phyloP scores from a whole-genome alignment of 2,329 filamentous ascomycete species.

The Thermothelomyces thermophilus region DNA sequence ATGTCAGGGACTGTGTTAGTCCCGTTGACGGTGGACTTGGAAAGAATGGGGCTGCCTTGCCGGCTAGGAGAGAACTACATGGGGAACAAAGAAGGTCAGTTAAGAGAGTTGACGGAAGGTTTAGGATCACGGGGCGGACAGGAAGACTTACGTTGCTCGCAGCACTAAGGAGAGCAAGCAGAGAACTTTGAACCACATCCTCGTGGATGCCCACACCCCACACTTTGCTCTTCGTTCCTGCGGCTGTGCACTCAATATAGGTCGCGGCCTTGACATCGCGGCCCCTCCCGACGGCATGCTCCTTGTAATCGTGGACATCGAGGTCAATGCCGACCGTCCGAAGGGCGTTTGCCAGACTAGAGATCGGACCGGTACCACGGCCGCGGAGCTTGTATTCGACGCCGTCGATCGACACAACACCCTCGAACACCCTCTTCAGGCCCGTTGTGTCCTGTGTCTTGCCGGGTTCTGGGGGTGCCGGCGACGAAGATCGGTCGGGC shows the following conservation, averaged over 20 bases:
- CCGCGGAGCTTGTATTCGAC: slow-evolving; percentile 72
- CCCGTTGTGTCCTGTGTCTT: slow-evolving; percentile 72
- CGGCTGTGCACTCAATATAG: slow-evolving; percentile 80
- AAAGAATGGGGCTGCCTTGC: slow-evolving; percentile 60
- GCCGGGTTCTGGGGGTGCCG: slow-evolving; percentile 59
- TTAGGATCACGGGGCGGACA: too few species aligned
- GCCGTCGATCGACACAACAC: slow-evolving; percentile 76
- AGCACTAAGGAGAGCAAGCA: slow-evolving; percentile 78
- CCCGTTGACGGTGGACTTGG: slow-evolving; percentile 45
- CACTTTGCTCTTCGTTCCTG: slow-evolving; percentile 61
- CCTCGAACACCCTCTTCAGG: slow-evolving; percentile 74
- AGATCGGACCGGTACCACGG: slow-evolving; percentile 84
- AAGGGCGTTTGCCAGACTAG: slow-evolving; percentile 76
- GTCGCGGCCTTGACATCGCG: slow-evolving; percentile 86
- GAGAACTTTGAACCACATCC: slow-evolving; percentile 83
- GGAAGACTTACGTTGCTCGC: slow-evolving; percentile 72
- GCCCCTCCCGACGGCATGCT: slow-evolving; percentile 81
- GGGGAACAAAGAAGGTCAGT: too few species aligned
- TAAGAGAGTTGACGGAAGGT: too few species aligned
- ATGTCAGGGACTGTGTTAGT: slow-evolving; percentile 24
- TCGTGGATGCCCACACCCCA: slow-evolving; percentile 92
- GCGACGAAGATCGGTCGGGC: slow-evolving; percentile 71
- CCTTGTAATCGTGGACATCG: slow-evolving; percentile 92
- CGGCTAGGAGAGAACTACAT: slow-evolving; percentile 64
- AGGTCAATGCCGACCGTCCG: slow-evolving; percentile 73